Conservation (phyloP, 768 basidiomycete species). For the Boletales sp. region DNA sequence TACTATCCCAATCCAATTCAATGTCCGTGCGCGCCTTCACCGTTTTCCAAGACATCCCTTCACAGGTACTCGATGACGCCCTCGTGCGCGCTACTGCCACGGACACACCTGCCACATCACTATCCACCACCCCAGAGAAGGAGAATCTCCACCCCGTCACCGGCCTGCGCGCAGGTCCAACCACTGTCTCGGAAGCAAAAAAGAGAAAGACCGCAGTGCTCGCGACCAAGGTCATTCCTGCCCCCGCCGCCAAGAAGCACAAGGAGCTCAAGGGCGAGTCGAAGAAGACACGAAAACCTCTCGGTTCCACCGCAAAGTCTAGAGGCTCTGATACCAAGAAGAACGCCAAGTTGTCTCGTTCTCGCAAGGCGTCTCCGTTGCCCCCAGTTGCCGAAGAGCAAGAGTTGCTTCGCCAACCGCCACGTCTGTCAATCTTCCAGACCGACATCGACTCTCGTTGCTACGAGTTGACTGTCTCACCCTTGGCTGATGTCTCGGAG, state of each 20-base stretch:
- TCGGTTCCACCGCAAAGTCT: slow-evolving; percentile 18
- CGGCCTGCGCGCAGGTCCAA: slow-evolving; percentile 52
- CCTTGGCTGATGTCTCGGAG: slow-evolving; percentile 70
- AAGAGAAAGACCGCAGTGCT: slow-evolving; percentile 65
- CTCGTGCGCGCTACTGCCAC: slow-evolving; percentile 21
- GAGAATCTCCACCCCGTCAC: slow-evolving; percentile 78
- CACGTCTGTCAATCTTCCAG: slow-evolving; percentile 39
- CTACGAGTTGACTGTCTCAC: slow-evolving; percentile 75
- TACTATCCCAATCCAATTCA: slow-evolving; percentile 2
- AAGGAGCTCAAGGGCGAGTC: slow-evolving; percentile 42
- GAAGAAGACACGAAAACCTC: slow-evolving; percentile 61
- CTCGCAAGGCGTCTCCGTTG: slow-evolving; percentile 53
- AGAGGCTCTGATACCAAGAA: slow-evolving; percentile 37
- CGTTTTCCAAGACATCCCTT: slow-evolving; percentile 58
- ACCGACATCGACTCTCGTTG: slow-evolving; percentile 66
- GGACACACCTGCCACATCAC: slow-evolving; percentile 30
- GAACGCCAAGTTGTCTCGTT: slow-evolving; percentile 29
- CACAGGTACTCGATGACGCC: slow-evolving; percentile 28
- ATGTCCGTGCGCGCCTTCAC: slow-evolving; percentile 62
- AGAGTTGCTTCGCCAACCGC: slow-evolving; percentile 29
- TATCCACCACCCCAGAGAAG: slow-evolving; percentile 54
- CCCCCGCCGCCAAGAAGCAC: slow-evolving; percentile 38
- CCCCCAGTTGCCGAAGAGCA: slow-evolving; percentile 58
- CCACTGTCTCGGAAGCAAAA: slow-evolving; percentile 40
- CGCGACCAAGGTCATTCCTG: slow-evolving; percentile 45